Base-by-base conservation (phyloP, 768 basidiomycete species). In the Gymnopilus dilepis region DNA sequence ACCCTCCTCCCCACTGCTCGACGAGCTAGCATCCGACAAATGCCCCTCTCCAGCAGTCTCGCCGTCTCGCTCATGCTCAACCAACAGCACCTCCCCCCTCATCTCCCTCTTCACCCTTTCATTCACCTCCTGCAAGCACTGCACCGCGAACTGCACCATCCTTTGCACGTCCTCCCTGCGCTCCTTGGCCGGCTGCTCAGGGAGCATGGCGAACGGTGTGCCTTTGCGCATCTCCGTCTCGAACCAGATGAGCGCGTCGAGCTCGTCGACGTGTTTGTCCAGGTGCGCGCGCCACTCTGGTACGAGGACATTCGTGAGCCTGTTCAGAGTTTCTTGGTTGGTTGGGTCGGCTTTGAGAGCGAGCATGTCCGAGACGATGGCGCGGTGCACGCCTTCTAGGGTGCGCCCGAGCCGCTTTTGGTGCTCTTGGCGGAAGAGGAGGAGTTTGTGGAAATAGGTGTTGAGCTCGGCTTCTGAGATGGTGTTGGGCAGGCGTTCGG, bases 171-270 rank as follows among this genome's bases (percentile, higher is more conserved):
- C 56, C 31, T 55, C 56, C 52, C 28, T 31, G 8, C 65, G 37
- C 33, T 60, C 58, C 19, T 19, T 21, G 19, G 55, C 22, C 24
- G 41, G 38, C 5, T 41, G 31, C 28, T 50, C 43, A 24, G 26
- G 33, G 2, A n/a, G 24, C 33, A 56, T 17, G 3, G 37, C 28
- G 2, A 17, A 17, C 6, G 41, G 15, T 0, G 43, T 19, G 6
- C 28, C 51, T 13, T 28, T 22, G 15, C 58, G 21, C 47, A 55
- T 38, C 34, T 40, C 41, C 52, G 56, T 56, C 28, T 67, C 65
- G 47, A 64, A 57, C 65, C 65, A 67, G 15, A 62, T 13, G 9
- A 67, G 41, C 1, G 62, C 59, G 45, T 67, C 63, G 17, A 64
- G 51, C 24, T 55, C 50, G 13, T 43, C 51, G 41, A 67, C 42